A percentile compares a stretch with the other conserved stretches of the same genome.
phyloP scores from a whole-genome alignment of 2,329 filamentous ascomycete species.

The Fusarium sp. region DNA sequence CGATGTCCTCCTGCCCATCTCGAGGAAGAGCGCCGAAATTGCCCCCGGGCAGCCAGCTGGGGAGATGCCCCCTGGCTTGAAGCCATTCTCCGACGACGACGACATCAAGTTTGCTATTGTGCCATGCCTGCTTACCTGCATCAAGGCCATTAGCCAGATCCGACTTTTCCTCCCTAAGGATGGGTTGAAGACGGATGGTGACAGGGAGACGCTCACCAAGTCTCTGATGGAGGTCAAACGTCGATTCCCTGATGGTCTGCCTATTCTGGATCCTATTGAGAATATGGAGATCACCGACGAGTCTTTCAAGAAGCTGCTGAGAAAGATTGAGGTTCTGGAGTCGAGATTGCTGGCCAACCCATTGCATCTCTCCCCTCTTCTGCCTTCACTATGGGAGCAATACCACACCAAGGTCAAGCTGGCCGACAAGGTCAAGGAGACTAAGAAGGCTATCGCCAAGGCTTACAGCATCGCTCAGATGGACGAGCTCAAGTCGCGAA shows the following conservation, averaged over 20 bases:
- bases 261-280: slow-evolving; percentile 89
- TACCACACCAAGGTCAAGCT: slow-evolving; percentile 83
- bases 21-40: slow-evolving; percentile 59
- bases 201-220: slow-evolving; percentile 72
- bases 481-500: slow-evolving; percentile 94
- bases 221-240: slow-evolving; percentile 79
- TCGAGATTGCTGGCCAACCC: slow-evolving; percentile 88
- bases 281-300: slow-evolving; percentile 96
- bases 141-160: slow-evolving; percentile 84
- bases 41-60: slow-evolving; percentile 46
- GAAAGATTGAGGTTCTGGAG: slow-evolving; percentile 97
- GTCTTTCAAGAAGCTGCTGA: slow-evolving; percentile 87
- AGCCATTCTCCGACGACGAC: slow-evolving; percentile 44
- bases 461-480: slow-evolving; percentile 90
- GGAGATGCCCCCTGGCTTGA: slow-evolving; percentile 69
- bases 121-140: slow-evolving; percentile 83
- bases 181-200: slow-evolving; percentile 66
- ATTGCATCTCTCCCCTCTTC: slow-evolving; percentile 85
- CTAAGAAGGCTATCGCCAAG: slow-evolving; percentile 85
- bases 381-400: slow-evolving; percentile 84
- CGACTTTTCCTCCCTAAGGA: slow-evolving; percentile 84
- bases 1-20: slow-evolving; percentile 76
- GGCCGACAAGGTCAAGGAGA: slow-evolving; percentile 79
- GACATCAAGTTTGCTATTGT: slow-evolving; percentile 57
- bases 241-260: slow-evolving; percentile 91